Evolutionary conservation across 805 yeast genomes (phyloP).

Genomic region (Cyberlindnera samutprakarnensis): DNA sequence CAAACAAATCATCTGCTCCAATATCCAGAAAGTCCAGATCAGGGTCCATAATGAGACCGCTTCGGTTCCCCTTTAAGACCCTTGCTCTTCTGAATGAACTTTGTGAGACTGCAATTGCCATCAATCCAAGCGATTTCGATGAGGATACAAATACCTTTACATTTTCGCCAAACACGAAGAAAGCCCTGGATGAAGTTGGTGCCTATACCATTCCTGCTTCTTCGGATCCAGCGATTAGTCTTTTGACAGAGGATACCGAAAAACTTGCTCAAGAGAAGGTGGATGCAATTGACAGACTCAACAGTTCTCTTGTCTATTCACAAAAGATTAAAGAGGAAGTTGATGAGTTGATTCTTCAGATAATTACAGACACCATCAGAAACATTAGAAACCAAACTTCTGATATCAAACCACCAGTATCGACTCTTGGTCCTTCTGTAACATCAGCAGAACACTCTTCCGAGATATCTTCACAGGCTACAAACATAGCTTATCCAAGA

Average conservation of each 20-base stretch:
- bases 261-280: conserved; percentile 53
- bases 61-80: conserved; percentile 56
- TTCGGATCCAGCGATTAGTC: conserved; percentile 56
- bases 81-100: conserved; percentile 50
- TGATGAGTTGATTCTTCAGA: conserved; percentile 54
- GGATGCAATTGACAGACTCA: conserved; percentile 60
- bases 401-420: conserved; percentile 8
- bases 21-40: conserved; percentile 29
- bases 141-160: conserved; percentile 20
- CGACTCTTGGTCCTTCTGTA: too few species aligned
- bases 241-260: conserved; percentile 63
- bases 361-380: conserved; percentile 56
- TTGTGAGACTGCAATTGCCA: conserved; percentile 65
- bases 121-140: conserved; percentile 63
- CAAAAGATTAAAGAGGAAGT: conserved; percentile 75
- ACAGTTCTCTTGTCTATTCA: conserved; percentile 67
- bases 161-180: conserved; percentile 55
- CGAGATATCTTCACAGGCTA: not conserved
- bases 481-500: conserved; percentile 16
- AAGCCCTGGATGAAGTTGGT: conserved; percentile 40
- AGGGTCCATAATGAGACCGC: conserved; percentile 32
- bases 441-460: conserved; percentile 5
- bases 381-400: conserved; percentile 31
- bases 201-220: conserved; percentile 38
- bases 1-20: conserved; percentile 13